These are phyloP conservation scores for Pistacia atlantica DNA, from an alignment of 345 rosid species.

Conservation along the genomic window DNA sequence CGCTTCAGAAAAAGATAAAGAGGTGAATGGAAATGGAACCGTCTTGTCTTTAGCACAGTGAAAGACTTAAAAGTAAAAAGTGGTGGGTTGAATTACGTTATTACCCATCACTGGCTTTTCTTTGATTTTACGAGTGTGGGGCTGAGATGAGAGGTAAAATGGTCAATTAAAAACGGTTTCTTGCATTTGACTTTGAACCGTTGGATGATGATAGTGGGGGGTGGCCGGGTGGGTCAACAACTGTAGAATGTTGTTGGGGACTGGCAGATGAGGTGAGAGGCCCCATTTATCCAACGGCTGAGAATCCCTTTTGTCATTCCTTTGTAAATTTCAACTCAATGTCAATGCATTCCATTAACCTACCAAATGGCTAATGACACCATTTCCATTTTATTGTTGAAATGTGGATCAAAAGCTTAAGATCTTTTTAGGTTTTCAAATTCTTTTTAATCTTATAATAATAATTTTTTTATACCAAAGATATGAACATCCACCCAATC, in stretches of 20 bases:
- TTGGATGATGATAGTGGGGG: conserved; percentile 17
- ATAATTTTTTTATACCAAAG: too few relatives aligned
- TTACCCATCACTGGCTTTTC: neutral
- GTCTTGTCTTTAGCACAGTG: conserved; percentile 9
- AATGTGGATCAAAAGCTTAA: neutral
- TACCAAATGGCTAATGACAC: neutral
- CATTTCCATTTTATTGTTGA: neutral
- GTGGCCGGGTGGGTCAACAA: conserved; percentile 25
- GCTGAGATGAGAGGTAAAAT: neutral
- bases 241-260: conserved; percentile 16
- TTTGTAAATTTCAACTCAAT: neutral
- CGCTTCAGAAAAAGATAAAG: neutral
- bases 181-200: conserved; percentile 11
- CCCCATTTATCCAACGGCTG: conserved; percentile 1
- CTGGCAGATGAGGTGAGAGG: neutral
- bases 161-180: neutral
- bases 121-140: neutral
- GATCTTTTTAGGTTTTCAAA: too few relatives aligned
- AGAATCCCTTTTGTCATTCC: neutral
- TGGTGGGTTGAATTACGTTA: neutral
- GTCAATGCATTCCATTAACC: neutral
- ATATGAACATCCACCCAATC: too few relatives aligned
- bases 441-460: too few relatives aligned
- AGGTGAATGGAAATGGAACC: conserved; percentile 5
- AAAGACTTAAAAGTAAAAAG: neutral